Evolutionary conservation across 495 filamentous ascomycete genomes (phyloP), one percentile per base, ranked within the genome.

Genomic region (Daldinia bambusicola): DNA sequence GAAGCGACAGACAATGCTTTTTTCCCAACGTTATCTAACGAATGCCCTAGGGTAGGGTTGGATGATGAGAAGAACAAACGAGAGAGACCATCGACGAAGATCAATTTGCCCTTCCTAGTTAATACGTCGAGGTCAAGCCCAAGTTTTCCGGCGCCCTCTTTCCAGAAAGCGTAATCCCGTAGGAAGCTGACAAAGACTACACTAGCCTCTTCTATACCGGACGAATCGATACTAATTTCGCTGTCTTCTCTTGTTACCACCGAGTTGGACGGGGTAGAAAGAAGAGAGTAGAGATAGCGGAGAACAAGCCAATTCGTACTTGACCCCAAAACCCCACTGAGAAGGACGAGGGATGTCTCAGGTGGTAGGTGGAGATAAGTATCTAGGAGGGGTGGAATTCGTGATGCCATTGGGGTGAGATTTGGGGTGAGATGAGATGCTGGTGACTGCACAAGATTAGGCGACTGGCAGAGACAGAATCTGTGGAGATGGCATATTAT

Each of bases 161-260:
- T 88, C 94, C 93, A 97, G 76, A 96, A 96, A 30, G 84, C 81
- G 67, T 80, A 85, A 71, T 93, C 89, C 58, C 91, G 86, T 79
- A 96, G 80, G 90, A 97, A 85, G 80, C 90, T 93, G 67, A 94
- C 88, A 0, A 97, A 80, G 14, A 97, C 80, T 4, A 98, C 88
- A n/a, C 83, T 77, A 9, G 63, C 65, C 8, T 56, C 45, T 12
- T 55, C 56, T 53, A 4, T 48, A 2, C 22, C 41, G n/a, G 61
- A 45, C 32, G 56, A 55, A 34, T 20, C 58, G 61, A 36, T 48
- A 50, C 4, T n/a, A 37, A 53, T 38, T 37, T 61, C 22, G 45
- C 2, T 12, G 32, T 55, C 41, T 41, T 61, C 32, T 55, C 36
- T 52, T 68, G 51, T 14, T 57, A 38, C 12, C 14, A 38, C 12